Conservation (phyloP, 495 filamentous ascomycete genomes). For the Lophiostoma macrostomum region DNA sequence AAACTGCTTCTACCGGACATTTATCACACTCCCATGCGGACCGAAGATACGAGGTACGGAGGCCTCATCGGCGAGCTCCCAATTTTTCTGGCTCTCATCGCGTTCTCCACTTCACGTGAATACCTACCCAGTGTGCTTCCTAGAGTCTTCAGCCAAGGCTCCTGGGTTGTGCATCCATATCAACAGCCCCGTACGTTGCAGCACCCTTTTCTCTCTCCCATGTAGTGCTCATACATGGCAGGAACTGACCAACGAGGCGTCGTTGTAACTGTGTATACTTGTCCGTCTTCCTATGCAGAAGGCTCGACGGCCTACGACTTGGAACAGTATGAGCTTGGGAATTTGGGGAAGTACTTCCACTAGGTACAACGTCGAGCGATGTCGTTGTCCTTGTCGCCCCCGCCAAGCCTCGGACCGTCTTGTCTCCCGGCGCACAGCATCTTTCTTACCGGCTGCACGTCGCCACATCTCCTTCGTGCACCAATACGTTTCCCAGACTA, state of each 20-base stretch:
- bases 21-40: constrained; percentile 22
- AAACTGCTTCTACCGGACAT: constrained; percentile 34
- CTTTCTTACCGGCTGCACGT: too few species aligned
- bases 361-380: neutral
- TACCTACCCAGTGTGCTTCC: constrained; percentile 5
- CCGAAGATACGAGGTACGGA: constrained; percentile 15
- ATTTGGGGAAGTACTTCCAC: constrained; percentile 23
- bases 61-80: constrained; percentile 37
- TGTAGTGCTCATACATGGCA: neutral
- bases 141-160: constrained; percentile 7
- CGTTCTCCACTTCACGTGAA: constrained; percentile 24
- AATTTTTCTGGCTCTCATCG: constrained; percentile 36
- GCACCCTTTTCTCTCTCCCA: neutral
- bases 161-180: constrained; percentile 12
- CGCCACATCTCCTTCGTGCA: neutral
- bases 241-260: constrained; percentile 21
- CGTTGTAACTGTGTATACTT: constrained; percentile 24
- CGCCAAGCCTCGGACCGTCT: neutral
- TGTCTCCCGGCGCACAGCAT: too few species aligned
- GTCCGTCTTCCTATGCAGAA: neutral
- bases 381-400: neutral
- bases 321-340: constrained; percentile 15
- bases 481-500: constrained; percentile 2
- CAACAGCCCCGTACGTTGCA: constrained; percentile 11
- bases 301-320: constrained; percentile 13